Conservation (phyloP, 805 yeast genomes). For the Kodamaea hsintzibuensis region DNA sequence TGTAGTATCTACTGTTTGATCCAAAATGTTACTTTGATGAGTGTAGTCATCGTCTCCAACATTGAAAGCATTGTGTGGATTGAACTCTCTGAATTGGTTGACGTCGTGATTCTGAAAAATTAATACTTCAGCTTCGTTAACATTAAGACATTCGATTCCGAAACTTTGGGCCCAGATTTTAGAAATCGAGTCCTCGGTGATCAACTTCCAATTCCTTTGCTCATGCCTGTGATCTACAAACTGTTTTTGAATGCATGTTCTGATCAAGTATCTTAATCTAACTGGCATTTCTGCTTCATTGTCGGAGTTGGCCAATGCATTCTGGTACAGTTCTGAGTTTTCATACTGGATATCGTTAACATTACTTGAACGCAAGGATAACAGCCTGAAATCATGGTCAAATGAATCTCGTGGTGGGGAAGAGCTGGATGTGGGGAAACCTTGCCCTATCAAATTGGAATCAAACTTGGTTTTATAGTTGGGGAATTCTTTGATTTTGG, state of each 20-base stretch:
- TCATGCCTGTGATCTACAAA: conserved; percentile 35
- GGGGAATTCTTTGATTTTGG: conserved; percentile 52
- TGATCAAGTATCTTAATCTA: conserved; percentile 53
- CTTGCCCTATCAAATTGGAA: conserved; percentile 22
- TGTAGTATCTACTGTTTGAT: conserved; percentile 37
- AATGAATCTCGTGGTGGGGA: conserved; percentile 5
- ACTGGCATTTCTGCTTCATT: conserved; percentile 49
- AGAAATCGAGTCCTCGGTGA: conserved; percentile 61
- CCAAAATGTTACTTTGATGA: conserved; percentile 26
- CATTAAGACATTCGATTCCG: conserved; percentile 52
- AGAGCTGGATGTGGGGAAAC: neutral
- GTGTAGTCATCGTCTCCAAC: conserved; percentile 24
- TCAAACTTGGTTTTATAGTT: conserved; percentile 40
- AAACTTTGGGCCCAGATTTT: conserved; percentile 54
- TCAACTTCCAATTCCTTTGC: conserved; percentile 51
- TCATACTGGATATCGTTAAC: conserved; percentile 31
- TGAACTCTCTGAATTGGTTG: conserved; percentile 23
- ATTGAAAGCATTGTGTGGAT: conserved; percentile 30
- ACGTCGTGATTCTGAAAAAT: conserved; percentile 40
- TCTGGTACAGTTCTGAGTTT: conserved; percentile 13
- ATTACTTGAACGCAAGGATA: conserved; percentile 9
- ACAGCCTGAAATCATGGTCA: neutral
- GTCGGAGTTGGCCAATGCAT: conserved; percentile 26
- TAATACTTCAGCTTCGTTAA: conserved; percentile 51
- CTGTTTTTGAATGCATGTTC: conserved; percentile 59